Evolutionary conservation across 2,329 filamentous ascomycete genomes (phyloP), one percentile per base, ranked within the genome.

Genomic region (Alternaria gaisen): DNA sequence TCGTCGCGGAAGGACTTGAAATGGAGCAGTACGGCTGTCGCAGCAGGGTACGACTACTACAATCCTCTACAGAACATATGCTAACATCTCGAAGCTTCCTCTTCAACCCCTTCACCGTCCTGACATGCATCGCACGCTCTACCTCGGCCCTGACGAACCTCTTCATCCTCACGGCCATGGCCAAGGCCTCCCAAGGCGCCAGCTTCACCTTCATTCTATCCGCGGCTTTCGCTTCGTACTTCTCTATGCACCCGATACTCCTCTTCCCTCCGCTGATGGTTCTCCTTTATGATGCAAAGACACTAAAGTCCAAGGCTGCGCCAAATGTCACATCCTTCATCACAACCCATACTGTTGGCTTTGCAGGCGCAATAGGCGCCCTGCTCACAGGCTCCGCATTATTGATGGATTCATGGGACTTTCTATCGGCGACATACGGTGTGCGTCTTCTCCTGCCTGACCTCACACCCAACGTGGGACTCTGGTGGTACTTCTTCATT

Each of bases 401-500:
- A 32, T 81, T 97, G 41, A 92, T 91, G 1, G 85, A 88, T 63
- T 96, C 93, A 2, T 97, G 92, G 91, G 89, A 94, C 64, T 99
- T 98, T 73, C 80, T 98, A 20, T 80, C 86, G 8, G 93, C 93
- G 20, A 97, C 95, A 0, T 99, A 99, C 79, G 93, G 94, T 69
- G 92, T 97, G 47, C 94, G 97, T 71, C 85, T 99, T 38, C 88
- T 95, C 1, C 86, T 99, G 3, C 92, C 93, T 9, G 95, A 99
- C 75, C 85, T 99, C 41, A 96, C 94, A 0, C 95, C 95, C 12
- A 99, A 98, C 68, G 91, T 96, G 30, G 95, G 95, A 1, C 84
- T 99, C 1, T 99, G 95, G 95, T 99, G 95, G 95, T 99, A 99
- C 80, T 99, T 99, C 81, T 98, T 99, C 77, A 97, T 96, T 69